Conservation (phyloP, 1,284 basidiomycete genomes). For the Trichosporon coremiiforme region DNA sequence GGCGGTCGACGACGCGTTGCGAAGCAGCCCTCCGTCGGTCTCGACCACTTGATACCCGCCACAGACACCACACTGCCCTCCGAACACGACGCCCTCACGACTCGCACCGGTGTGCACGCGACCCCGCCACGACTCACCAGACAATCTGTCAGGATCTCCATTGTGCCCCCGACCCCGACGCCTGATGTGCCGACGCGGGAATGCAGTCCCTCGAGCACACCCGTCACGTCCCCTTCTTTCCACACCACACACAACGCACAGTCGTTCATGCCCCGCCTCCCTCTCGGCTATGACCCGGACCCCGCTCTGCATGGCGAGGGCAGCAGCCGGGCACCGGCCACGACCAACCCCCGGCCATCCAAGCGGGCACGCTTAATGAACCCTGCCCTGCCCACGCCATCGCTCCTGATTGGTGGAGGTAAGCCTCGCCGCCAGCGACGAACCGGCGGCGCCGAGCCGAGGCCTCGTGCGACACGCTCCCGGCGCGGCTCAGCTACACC, state of each 20-base stretch:
- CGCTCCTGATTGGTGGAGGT: slow-evolving; percentile 21
- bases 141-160: slow-evolving; percentile 11
- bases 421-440: slow-evolving; percentile 14
- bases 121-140: neutral
- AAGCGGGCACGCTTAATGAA: slow-evolving; percentile 11
- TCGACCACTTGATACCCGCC: neutral
- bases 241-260: neutral
- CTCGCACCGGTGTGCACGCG: neutral
- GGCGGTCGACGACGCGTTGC: slow-evolving; percentile 18
- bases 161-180: slow-evolving; percentile 12
- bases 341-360: neutral
- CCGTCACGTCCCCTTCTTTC: neutral
- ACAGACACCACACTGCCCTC: neutral
- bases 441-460: slow-evolving; percentile 10
- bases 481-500: slow-evolving; percentile 30
- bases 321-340: slow-evolving; percentile 21
- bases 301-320: slow-evolving; percentile 29
- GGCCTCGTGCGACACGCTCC: slow-evolving; percentile 28
- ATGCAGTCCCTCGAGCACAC: slow-evolving; percentile 1
- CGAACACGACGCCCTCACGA: neutral
- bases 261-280: slow-evolving; percentile 13
- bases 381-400: slow-evolving; percentile 7
- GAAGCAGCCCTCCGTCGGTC: slow-evolving; percentile 1
- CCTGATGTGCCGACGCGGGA: slow-evolving; percentile 5
- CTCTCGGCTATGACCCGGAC: slow-evolving; percentile 30